Base-by-base conservation (phyloP, 2,329 filamentous ascomycete genomes). In the Lojkania enalia region DNA sequence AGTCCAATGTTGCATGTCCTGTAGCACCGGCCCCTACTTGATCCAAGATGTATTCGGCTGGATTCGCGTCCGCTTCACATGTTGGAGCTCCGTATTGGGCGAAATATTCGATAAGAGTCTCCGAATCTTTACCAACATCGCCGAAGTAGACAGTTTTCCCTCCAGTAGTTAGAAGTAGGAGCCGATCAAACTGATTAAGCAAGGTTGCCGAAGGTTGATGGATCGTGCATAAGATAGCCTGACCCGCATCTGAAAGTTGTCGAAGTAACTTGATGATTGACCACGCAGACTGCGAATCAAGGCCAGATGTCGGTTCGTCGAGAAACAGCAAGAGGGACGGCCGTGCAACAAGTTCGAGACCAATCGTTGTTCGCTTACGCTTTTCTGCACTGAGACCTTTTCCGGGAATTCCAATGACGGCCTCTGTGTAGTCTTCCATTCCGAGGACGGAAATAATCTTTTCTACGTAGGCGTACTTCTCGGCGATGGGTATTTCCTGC, bases 141-240 rank as follows among this genome's bases (percentile, higher is more conserved):
- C 88, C 88, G 62, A 91, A 90, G 72, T 94, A 94, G 18, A 92
- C 86, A n/a, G 85, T 86, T 38, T 84, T 79, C 11, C 88, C 89
- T 33, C 88, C 88, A 30, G 79, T 79, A 65, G 90, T 81, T 2
- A 94, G 77, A 2, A 94, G 75, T 2, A 94, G 74, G 2, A 95
- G 77, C 5, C 87, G 81, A 63, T 94, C 89, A 54, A 94, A 95
- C 66, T 89, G 84, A 61, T 90, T 86, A 55, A 95, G 92, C 0
- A 94, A 75, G 0, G 85, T 82, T 14, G 87, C 86, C 42, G 88
- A 90, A 1, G 89, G 89, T 63, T 95, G 89, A 63, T 95, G 89
- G 49, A 95, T 94, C 1, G 88, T 94, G 71, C 87, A 90, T 1
- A 94, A 78, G 51, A 95, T 87, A 6, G 88, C 88, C 65, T 94